Conservation (phyloP, 768 basidiomycete species). For the Russula sp. region DNA sequence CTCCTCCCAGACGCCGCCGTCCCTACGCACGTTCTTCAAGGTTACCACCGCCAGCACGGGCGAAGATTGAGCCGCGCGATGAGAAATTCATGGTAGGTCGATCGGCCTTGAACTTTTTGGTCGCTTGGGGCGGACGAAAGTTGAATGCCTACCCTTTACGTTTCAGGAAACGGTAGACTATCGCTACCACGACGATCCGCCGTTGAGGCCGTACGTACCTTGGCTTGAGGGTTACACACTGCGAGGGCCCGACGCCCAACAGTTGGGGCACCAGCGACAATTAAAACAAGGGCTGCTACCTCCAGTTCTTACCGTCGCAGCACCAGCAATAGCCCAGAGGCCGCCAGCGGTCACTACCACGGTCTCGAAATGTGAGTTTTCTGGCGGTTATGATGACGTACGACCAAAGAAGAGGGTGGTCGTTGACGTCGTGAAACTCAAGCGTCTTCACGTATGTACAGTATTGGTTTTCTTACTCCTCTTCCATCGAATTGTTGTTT, state of each 20-base stretch:
- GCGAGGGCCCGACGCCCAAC: not conserved
- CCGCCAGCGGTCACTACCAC: not conserved
- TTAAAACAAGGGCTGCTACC: not conserved
- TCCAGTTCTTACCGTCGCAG: not conserved
- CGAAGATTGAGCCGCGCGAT: not conserved
- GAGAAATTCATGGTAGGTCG: constrained; percentile 20
- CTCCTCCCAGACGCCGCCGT: not conserved
- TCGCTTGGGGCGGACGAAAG: not conserved
- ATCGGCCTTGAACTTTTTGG: not conserved
- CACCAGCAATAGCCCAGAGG: not conserved
- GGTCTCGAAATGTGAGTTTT: not conserved
- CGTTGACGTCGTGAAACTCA: constrained; percentile 6
- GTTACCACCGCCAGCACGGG: not conserved
- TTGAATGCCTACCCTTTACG: not conserved
- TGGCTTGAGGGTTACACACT: constrained; percentile 7
- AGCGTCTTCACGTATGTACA: constrained; percentile 9
- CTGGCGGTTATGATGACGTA: not conserved
- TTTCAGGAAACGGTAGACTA: constrained; percentile 23
- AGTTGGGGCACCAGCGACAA: not conserved
- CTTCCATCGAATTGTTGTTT: not conserved
- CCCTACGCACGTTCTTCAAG: not conserved
- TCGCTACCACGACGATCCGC: constrained; percentile 12
- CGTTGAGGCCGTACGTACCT: constrained; percentile 11
- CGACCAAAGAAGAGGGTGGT: not conserved
- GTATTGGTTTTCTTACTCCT: not conserved